A percentile compares a stretch with the other conserved stretches of the same genome.
Conservation (phyloP, 2,329 filamentous ascomycete genomes). For the Niveomyces coronatus region DNA sequence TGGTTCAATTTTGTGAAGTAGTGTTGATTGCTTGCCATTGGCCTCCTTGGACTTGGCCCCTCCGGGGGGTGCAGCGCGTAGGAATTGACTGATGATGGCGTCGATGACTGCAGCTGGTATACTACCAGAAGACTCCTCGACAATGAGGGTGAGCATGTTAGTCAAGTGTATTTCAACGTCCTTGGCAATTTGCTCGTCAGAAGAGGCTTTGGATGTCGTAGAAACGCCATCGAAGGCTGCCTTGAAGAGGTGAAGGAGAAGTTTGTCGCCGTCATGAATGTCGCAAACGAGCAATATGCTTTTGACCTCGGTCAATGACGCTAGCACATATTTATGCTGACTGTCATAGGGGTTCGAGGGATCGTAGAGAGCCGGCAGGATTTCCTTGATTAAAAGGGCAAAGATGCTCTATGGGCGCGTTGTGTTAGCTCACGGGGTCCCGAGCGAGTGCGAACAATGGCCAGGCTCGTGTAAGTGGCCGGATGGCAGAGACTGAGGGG, state of each 20-base stretch:
- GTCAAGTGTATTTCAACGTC: slow-evolving; percentile 92
- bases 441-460: too few species aligned
- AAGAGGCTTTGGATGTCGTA: slow-evolving; percentile 59
- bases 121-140: slow-evolving; percentile 67
- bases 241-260: slow-evolving; percentile 75
- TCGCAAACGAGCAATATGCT: slow-evolving; percentile 89
- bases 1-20: slow-evolving; percentile 79
- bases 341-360: slow-evolving; percentile 83
- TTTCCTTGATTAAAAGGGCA: slow-evolving; percentile 71
- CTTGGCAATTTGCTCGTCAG: slow-evolving; percentile 76
- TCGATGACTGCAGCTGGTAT: slow-evolving; percentile 79
- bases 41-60: slow-evolving; percentile 51
- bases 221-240: slow-evolving; percentile 89
- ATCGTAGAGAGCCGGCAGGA: slow-evolving; percentile 76
- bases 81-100: slow-evolving; percentile 88
- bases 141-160: slow-evolving; percentile 69
- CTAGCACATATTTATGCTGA: slow-evolving; percentile 85
- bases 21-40: slow-evolving; percentile 70
- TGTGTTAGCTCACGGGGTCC: slow-evolving; percentile 14
- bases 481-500: background rate
- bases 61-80: slow-evolving; percentile 69
- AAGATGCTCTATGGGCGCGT: slow-evolving; percentile 66
- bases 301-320: slow-evolving; percentile 84
- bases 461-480: background rate
- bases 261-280: slow-evolving; percentile 67